Evolutionary conservation across 345 rosid species (phyloP).

Genomic region (Eucalyptus pumila): DNA sequence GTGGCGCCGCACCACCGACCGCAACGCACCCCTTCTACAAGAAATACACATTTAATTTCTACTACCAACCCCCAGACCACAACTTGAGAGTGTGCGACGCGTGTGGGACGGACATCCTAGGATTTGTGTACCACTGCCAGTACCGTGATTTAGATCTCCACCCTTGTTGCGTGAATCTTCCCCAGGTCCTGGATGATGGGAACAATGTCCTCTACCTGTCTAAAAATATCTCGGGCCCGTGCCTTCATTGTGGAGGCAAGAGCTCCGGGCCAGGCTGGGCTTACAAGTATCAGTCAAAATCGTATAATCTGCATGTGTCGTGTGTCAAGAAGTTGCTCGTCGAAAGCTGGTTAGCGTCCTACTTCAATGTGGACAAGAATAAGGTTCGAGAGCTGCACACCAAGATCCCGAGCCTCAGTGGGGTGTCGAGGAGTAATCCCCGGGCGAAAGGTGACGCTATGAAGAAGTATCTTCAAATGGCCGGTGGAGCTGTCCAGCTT

Average conservation of each 20-base stretch:
- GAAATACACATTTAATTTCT: slow-evolving; percentile 19
- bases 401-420: slow-evolving; percentile 16
- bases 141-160: slow-evolving; percentile 32
- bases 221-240: slow-evolving; percentile 3
- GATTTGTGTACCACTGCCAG: slow-evolving; percentile 28
- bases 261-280: slow-evolving; percentile 21
- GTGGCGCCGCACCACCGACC: slow-evolving; percentile 5
- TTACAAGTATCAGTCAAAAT: slow-evolving; percentile 23
- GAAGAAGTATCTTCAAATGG: slow-evolving; percentile 18
- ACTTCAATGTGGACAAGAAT: slow-evolving; percentile 10
- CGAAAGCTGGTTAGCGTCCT: slow-evolving; percentile 24
- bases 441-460: neutral
- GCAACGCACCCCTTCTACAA: slow-evolving; percentile 19
- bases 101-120: slow-evolving; percentile 13
- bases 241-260: slow-evolving; percentile 22
- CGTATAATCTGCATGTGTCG: slow-evolving; percentile 30
- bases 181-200: slow-evolving; percentile 16
- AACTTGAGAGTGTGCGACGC: slow-evolving; percentile 16
- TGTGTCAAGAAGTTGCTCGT: slow-evolving; percentile 32
- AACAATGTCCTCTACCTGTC: slow-evolving; percentile 13
- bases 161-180: slow-evolving; percentile 34
- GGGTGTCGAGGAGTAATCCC: neutral
- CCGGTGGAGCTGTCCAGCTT: slow-evolving; percentile 16
- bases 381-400: slow-evolving; percentile 16
- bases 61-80: slow-evolving; percentile 1